Base-by-base conservation (phyloP, 2,329 filamentous ascomycete genomes). In the Mycogone perniciosa region DNA sequence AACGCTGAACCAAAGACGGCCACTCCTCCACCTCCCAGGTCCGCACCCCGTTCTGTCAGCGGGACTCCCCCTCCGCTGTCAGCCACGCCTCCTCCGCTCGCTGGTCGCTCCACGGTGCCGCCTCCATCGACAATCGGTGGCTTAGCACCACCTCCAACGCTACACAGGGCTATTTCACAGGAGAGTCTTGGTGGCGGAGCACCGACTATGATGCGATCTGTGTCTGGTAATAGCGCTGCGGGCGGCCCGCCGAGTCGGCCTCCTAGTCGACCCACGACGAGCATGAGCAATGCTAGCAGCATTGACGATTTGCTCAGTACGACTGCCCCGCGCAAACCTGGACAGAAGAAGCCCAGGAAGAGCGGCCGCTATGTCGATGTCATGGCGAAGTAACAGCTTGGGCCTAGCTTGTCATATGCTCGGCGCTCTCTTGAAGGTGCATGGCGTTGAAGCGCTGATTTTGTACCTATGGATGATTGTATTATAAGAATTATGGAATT, bases 341-440 rank as follows among this genome's bases (percentile, higher is more conserved):
- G 76, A 1, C 71, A 63, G 57, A 87, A 82, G 67, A 89, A 86
- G 67, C 75, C 80, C 61, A 89, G 89, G 74, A 96, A 90, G 76
- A 83, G 85, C 26, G 86, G 89, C 31, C 77, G 91, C 30, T 99
- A 99, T 74, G 85, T 99, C 31, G 93, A 99, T 77, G 89, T 99
- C 54, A 96, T 97, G 90, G 87, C 86, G 7, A 85, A 88, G 62
- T 79, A 70, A 56, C 37, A n/a, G 43, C 33, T 40, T n/a, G 43
- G 20, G 20, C 20, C 20, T 20, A 20, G 20, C 20, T 20, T 20
- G 20, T 20, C 20, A 20, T 20, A 20, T 20, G 20, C 20, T 20
- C 3, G 20, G 20, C 20, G 20, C 20, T 20, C 48, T 53, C 50
- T 51, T 54, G 44, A 33, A 37, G 41, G 43, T 40, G 26, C 55